Evolutionary conservation across 1,284 basidiomycete genomes (phyloP).

Genomic region (Tremellales sp.): DNA sequence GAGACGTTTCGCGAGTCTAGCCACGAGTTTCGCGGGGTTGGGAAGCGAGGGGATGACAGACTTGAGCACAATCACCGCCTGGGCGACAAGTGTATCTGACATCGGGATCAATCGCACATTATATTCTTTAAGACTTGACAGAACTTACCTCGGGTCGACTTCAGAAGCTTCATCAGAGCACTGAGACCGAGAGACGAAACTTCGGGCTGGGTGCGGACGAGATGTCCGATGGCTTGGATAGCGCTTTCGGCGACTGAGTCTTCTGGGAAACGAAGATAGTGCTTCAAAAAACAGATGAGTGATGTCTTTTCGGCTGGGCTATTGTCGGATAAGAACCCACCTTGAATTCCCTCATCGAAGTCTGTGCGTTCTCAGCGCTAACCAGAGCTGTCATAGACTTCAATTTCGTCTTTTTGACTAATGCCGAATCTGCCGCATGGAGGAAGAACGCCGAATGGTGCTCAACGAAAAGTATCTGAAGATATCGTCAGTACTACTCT

Average conservation of each 20-base stretch:
- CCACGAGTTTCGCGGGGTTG: conserved; percentile 62
- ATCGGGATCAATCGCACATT: conserved; percentile 2
- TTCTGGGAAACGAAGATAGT: conserved; percentile 69
- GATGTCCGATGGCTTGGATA: conserved; percentile 71
- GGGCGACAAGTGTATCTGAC: conserved; percentile 66
- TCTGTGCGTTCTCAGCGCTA: conserved; percentile 62
- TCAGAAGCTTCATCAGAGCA: conserved; percentile 70
- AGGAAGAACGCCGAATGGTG: conserved; percentile 66
- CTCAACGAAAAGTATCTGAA: conserved; percentile 60
- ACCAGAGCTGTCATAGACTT: conserved; percentile 64
- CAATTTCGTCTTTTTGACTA: conserved; percentile 70
- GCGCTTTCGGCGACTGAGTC: conserved; percentile 66
- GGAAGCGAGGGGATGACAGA: conserved; percentile 62
- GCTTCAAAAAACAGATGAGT: conserved; percentile 52
- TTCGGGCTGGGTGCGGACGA: conserved; percentile 64
- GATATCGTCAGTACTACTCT: conserved; percentile 1
- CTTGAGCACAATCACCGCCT: conserved; percentile 77
- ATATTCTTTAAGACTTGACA: not conserved
- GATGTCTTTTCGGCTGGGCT: not conserved
- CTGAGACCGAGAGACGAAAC: conserved; percentile 66
- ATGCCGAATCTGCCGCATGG: conserved; percentile 60
- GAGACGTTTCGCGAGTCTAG: conserved; percentile 66
- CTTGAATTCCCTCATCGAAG: conserved; percentile 73
- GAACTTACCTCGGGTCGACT: conserved; percentile 58
- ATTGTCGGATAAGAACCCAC: conserved; percentile 51